Conservation (phyloP, 2,329 filamentous ascomycete genomes). For the Exutisphaerella laricina region DNA sequence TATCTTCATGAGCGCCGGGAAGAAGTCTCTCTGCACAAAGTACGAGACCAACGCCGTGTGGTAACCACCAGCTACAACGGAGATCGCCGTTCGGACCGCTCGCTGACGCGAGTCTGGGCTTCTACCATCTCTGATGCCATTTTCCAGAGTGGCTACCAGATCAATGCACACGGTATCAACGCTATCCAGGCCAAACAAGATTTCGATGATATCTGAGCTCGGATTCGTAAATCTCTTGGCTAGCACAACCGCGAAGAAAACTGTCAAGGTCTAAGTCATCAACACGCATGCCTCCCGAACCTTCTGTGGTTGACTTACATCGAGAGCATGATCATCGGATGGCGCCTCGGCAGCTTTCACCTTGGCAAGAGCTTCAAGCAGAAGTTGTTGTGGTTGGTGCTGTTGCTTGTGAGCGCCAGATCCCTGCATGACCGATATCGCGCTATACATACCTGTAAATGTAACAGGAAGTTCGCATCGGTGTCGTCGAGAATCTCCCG, state of each 20-base stretch:
- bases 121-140: constrained; percentile 75
- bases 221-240: constrained; percentile 91
- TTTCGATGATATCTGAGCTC: constrained; percentile 86
- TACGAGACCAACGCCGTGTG: constrained; percentile 92
- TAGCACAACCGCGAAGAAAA: constrained; percentile 76
- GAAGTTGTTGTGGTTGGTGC: constrained; percentile 69
- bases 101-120: constrained; percentile 63
- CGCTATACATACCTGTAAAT: constrained; percentile 56
- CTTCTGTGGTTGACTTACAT: constrained; percentile 54
- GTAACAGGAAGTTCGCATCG: constrained; percentile 67
- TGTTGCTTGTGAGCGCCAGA: constrained; percentile 25
- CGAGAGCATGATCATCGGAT: constrained; percentile 72
- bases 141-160: constrained; percentile 76
- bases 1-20: constrained; percentile 92
- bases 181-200: constrained; percentile 82
- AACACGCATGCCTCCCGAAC: constrained; percentile 34
- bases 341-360: constrained; percentile 57
- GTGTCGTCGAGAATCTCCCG: constrained; percentile 64
- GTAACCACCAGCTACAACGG: constrained; percentile 87
- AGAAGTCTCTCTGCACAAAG: constrained; percentile 89
- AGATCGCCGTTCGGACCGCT: constrained; percentile 73
- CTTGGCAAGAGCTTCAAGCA: constrained; percentile 64
- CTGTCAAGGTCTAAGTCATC: constrained; percentile 70
- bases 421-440: background rate
- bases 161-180: constrained; percentile 84